These are phyloP conservation scores for Anaeromyces robustus DNA, from an alignment of 192 early-diverging fungal species.

Conservation along the genomic window DNA sequence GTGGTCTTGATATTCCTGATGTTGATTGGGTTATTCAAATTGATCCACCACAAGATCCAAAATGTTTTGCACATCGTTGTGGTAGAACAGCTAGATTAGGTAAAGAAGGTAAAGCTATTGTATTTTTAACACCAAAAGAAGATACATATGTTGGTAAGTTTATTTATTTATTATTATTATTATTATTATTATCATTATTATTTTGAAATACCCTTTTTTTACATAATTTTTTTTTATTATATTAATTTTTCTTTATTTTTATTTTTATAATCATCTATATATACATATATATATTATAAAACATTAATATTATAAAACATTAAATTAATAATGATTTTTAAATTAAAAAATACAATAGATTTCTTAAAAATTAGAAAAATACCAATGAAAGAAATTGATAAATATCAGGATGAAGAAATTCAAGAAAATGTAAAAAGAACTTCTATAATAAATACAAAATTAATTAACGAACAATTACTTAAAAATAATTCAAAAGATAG, in stretches of 20 bases:
- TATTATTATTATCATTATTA: too few relatives aligned
- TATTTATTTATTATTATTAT: too few relatives aligned
- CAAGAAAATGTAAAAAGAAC: constrained; percentile 8
- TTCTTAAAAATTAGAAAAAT: constrained; percentile 80
- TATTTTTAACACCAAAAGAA: constrained; percentile 73
- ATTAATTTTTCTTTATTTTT: too few relatives aligned
- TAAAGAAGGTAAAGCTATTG: constrained; percentile 63
- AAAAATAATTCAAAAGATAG: constrained; percentile 24
- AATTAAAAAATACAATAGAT: constrained; percentile 22
- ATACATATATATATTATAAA: too few relatives aligned
- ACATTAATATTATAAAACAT: too few relatives aligned
- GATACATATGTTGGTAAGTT: constrained; percentile 62
- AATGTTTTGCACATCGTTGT: constrained; percentile 86
- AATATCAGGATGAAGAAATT: constrained; percentile 7
- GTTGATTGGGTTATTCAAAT: constrained; percentile 89
- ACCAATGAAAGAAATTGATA: constrained; percentile 29
- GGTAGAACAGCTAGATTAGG: constrained; percentile 87
- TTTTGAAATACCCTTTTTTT: too few relatives aligned
- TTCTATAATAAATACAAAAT: constrained; percentile 8
- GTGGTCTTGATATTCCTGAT: constrained; percentile 90
- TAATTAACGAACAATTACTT: constrained; percentile 15
- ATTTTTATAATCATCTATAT: too few relatives aligned
- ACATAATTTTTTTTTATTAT: too few relatives aligned
- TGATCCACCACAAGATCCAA: constrained; percentile 91
- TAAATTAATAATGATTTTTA: too few relatives aligned